Percentiles rank a stretch among this genome's conserved stretches.
Conservation (phyloP, 768 basidiomycete species). For the Rubroboletus satanas region DNA sequence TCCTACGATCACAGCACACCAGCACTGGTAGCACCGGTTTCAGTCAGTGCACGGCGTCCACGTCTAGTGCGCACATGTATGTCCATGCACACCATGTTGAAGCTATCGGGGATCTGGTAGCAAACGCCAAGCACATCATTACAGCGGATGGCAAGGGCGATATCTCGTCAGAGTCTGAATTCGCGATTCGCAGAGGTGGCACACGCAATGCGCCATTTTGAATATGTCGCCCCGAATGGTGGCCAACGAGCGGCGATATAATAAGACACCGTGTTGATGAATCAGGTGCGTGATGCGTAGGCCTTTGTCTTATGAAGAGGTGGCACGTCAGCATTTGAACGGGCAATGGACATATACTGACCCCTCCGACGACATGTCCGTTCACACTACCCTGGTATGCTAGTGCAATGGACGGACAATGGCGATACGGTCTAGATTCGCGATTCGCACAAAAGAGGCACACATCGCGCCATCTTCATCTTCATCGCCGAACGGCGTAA, state of each 20-base stretch:
- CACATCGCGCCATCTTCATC: background rate
- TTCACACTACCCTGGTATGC: background rate
- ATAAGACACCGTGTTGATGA: background rate
- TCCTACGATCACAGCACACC: background rate
- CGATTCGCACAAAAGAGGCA: background rate
- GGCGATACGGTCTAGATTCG: background rate
- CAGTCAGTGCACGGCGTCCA: background rate
- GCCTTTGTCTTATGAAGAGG: background rate
- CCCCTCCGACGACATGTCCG: background rate
- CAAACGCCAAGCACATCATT: background rate
- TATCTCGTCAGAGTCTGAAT: background rate
- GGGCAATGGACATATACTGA: background rate
- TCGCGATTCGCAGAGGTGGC: background rate
- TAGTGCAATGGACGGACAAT: background rate
- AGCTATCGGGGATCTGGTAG: background rate
- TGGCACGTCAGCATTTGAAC: background rate
- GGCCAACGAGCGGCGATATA: background rate
- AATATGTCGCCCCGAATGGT: background rate
- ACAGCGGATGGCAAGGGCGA: background rate
- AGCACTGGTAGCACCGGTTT: slow-evolving; percentile 1
- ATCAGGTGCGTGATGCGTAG: background rate
- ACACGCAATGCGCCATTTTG: background rate
- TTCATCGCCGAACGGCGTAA: background rate
- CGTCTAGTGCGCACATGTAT: background rate
- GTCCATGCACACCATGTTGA: background rate